Conservation (phyloP, 2,329 filamentous ascomycete species). For the Pseudogymnoascus sp. region DNA sequence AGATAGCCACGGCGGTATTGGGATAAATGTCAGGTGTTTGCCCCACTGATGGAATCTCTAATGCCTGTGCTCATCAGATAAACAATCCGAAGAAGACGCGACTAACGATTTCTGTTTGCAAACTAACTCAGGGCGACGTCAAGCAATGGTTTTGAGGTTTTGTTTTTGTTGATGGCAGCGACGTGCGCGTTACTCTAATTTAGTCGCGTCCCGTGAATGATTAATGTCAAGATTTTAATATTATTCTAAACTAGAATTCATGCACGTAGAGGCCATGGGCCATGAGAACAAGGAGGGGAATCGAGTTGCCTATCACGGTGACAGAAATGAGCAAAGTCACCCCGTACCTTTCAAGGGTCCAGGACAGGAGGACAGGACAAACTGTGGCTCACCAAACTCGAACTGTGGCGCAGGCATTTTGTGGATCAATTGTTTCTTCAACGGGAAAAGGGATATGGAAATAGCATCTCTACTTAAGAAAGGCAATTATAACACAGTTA, state of each 20-base stretch:
- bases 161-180: background rate
- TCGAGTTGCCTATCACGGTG: constrained; percentile 5
- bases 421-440: background rate
- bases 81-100: background rate
- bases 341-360: background rate
- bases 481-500: background rate
- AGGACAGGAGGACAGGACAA: background rate
- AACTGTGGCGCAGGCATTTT: background rate
- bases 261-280: background rate
- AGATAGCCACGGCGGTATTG: constrained; percentile 1
- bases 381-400: background rate
- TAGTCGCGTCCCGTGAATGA: background rate
- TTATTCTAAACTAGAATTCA: background rate
- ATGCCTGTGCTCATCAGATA: constrained; percentile 10
- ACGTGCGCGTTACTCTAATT: background rate
- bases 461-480: background rate
- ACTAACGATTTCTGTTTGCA: background rate
- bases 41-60: constrained; percentile 9
- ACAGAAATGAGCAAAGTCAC: constrained; percentile 9
- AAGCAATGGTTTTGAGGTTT: no score
- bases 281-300: background rate
- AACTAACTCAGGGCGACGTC: background rate
- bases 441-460: background rate
- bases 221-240: constrained; percentile 2
- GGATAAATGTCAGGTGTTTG: constrained; percentile 9